These are phyloP conservation scores for Linnemannia elongata DNA, from an alignment of 192 early-diverging fungal species.

Conservation along the genomic window DNA sequence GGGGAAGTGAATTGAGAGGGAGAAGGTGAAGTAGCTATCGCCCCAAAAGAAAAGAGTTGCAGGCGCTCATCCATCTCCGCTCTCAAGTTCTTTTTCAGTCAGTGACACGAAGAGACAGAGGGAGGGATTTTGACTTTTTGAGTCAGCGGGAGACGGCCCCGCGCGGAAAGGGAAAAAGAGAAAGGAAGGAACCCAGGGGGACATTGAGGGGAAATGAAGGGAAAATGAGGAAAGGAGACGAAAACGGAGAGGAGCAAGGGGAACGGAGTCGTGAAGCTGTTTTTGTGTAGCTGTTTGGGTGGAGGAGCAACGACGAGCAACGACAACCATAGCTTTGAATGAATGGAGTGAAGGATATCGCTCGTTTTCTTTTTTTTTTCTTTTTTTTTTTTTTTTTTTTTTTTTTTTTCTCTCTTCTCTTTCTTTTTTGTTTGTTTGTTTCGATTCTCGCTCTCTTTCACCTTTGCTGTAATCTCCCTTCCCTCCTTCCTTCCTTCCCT, in stretches of 20 bases:
- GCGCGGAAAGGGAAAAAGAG: not conserved
- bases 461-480: too few species aligned
- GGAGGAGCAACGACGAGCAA: not conserved
- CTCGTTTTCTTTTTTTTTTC: too few species aligned
- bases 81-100: not conserved
- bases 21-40: too few species aligned
- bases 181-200: not conserved
- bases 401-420: too few species aligned
- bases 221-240: slow-evolving; percentile 11
- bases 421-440: not conserved
- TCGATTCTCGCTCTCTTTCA: too few species aligned
- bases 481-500: too few species aligned
- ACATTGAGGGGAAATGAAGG: not conserved
- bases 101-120: not conserved
- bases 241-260: not conserved
- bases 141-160: not conserved
- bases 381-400: too few species aligned
- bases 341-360: too few species aligned
- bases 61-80: not conserved
- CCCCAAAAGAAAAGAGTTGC: slow-evolving; percentile 4
- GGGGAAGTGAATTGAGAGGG: not conserved
- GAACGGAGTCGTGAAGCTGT: not conserved
- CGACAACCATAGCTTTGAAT: too few species aligned
- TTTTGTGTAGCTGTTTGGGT: not conserved
- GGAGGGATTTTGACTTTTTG: not conserved